phyloP scores from a whole-genome alignment of 768 basidiomycete genomes.

The Podaxis sp. region DNA sequence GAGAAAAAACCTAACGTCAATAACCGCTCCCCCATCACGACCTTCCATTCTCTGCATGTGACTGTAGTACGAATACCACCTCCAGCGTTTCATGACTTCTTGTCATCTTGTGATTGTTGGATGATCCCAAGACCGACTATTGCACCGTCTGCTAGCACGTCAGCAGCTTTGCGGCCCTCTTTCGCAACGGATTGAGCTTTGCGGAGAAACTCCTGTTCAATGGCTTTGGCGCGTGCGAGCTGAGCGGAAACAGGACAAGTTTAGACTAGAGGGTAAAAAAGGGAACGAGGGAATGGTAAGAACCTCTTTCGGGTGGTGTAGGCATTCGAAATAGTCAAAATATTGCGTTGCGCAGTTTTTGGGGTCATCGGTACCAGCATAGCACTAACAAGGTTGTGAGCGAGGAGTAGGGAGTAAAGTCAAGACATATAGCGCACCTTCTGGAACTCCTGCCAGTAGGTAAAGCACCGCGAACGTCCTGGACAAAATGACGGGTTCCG shows the following conservation, averaged over 20 bases:
- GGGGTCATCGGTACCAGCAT: constrained; percentile 76
- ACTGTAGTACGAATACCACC: neutral
- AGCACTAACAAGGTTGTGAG: constrained; percentile 58
- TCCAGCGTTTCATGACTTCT: constrained; percentile 1
- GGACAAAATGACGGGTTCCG: constrained; percentile 1
- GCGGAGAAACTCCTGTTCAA: constrained; percentile 72
- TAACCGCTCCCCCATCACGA: neutral
- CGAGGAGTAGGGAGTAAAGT: constrained; percentile 6
- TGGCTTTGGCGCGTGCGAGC: constrained; percentile 52
- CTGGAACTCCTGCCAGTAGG: constrained; percentile 90
- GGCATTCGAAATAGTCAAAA: constrained; percentile 90
- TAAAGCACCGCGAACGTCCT: constrained; percentile 87
- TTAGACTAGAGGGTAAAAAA: neutral
- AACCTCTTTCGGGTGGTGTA: constrained; percentile 90
- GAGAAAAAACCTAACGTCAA: neutral
- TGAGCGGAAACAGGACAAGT: constrained; percentile 29
- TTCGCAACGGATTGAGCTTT: constrained; percentile 64
- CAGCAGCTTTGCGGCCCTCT: constrained; percentile 71
- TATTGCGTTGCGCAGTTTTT: constrained; percentile 66
- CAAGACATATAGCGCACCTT: constrained; percentile 41
- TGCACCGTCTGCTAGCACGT: constrained; percentile 70
- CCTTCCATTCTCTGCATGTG: neutral
- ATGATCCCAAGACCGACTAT: constrained; percentile 79
- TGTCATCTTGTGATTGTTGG: constrained; percentile 43
- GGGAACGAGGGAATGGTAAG: constrained; percentile 22